These are phyloP conservation scores for Fusarium nygamai DNA, from an alignment of 2,329 filamentous ascomycete genomes.

Conservation along the genomic window DNA sequence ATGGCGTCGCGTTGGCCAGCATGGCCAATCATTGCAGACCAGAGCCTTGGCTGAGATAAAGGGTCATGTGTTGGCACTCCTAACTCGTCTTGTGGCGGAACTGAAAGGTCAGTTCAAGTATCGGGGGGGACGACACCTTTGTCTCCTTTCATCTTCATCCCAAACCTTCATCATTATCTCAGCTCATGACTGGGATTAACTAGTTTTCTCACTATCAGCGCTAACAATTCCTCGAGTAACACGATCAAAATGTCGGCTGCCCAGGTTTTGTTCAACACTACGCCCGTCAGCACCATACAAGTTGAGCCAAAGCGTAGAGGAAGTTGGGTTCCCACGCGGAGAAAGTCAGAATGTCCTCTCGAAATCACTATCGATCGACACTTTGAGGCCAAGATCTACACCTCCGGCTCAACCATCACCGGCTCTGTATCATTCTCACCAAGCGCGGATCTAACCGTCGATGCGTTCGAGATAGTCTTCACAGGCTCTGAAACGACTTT, in stretches of 20 bases:
- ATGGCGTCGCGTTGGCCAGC: constrained; percentile 10
- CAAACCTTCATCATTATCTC: neutral
- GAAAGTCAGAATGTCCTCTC: constrained; percentile 15
- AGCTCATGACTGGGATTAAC: neutral
- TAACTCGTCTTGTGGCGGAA: constrained; percentile 20
- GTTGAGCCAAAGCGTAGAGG: constrained; percentile 14
- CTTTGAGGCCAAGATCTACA: constrained; percentile 33
- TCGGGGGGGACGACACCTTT: neutral
- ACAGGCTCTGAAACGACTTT: constrained; percentile 1
- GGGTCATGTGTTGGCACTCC: constrained; percentile 21
- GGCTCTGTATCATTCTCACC: constrained; percentile 15
- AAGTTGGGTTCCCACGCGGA: constrained; percentile 21
- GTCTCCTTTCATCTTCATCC: neutral
- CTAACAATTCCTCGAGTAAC: neutral
- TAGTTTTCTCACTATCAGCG: no score
- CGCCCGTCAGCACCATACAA: neutral
- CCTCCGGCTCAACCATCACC: constrained; percentile 24
- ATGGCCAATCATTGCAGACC: constrained; percentile 1
- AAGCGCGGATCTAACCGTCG: constrained; percentile 14
- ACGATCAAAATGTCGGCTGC: constrained; percentile 2
- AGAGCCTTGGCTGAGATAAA: constrained; percentile 26
- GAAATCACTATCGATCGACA: constrained; percentile 33
- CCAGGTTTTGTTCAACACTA: constrained; percentile 9
- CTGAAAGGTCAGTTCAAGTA: constrained; percentile 26
- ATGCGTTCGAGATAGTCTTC: constrained; percentile 22